Conservation (phyloP, 352 stramenopile species). For the Pythium utonaiense region DNA sequence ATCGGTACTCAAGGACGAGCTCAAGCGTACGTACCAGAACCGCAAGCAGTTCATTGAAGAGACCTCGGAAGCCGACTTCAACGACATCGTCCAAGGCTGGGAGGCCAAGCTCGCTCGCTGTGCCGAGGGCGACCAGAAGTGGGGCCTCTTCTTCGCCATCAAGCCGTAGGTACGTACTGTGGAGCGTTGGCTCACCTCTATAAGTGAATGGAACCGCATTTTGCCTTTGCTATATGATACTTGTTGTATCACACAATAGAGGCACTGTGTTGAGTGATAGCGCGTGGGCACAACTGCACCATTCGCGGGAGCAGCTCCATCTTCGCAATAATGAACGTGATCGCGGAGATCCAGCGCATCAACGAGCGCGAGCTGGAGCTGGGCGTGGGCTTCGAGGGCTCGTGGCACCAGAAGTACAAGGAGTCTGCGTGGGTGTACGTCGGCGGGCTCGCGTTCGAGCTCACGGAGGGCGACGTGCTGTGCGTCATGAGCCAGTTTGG, state of each 20-base stretch:
- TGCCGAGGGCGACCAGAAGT: constrained; percentile 40
- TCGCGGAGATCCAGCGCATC: constrained; percentile 79
- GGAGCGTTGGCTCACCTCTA: no score
- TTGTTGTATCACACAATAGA: no score
- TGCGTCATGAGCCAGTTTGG: constrained; percentile 88
- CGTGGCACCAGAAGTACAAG: constrained; percentile 87
- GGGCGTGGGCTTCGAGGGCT: constrained; percentile 58
- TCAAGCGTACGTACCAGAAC: constrained; percentile 27
- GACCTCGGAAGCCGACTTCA: constrained; percentile 32
- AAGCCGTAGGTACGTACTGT: constrained; percentile 27
- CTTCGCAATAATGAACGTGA: constrained; percentile 64
- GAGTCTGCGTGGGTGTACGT: constrained; percentile 97
- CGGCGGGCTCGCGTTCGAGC: constrained; percentile 89
- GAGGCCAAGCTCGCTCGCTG: constrained; percentile 35
- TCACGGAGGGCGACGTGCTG: constrained; percentile 95
- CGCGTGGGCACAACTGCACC: background rate
- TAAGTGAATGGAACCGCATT: no score
- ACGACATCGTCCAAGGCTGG: constrained; percentile 37
- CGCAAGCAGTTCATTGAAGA: constrained; percentile 32
- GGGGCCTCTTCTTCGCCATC: constrained; percentile 34
- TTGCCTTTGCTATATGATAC: no score
- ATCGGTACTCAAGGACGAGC: constrained; percentile 28
- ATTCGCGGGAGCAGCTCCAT: background rate
- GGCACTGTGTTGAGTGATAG: constrained; percentile 11
- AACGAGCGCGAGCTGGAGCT: constrained; percentile 82